Conservation (phyloP, 73 alveolate species). For the Tetrahymena thermophila region DNA sequence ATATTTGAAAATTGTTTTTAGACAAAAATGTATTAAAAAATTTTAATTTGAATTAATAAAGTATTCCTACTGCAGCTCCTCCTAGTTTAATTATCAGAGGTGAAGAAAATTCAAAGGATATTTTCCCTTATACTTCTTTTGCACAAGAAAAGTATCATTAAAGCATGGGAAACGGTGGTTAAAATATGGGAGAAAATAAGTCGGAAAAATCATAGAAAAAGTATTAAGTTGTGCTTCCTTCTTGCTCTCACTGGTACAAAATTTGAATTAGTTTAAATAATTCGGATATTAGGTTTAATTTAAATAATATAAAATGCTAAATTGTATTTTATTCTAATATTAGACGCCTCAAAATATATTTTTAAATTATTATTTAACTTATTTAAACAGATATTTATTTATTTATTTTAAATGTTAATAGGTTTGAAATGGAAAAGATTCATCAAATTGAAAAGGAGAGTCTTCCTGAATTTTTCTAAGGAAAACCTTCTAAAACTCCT, state of each 20-base stretch:
- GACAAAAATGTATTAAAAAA: background rate
- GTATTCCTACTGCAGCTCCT: background rate
- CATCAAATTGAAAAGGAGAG: conserved; percentile 86
- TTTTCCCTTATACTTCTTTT: background rate
- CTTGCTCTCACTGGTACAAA: background rate
- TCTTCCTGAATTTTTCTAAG: conserved; percentile 94
- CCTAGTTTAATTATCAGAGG: background rate
- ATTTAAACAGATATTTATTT: background rate
- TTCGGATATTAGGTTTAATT: no score
- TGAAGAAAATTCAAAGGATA: background rate
- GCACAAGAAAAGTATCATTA: background rate
- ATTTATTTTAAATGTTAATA: background rate
- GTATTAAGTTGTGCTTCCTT: background rate
- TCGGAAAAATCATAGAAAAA: background rate
- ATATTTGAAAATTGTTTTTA: background rate
- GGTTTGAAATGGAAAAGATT: conserved; percentile 89
- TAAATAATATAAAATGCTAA: no score
- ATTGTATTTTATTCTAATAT: background rate
- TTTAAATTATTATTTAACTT: background rate
- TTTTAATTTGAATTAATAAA: background rate
- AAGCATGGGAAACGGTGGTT: background rate
- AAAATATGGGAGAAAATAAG: background rate
- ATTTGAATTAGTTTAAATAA: background rate
- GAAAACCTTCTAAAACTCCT: conserved; percentile 94
- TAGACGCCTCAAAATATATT: background rate